Percentiles rank a stretch among this genome's conserved stretches.
Evolutionary conservation across 129 eudicot species (phyloP).

Genomic region (Centella asiatica): DNA sequence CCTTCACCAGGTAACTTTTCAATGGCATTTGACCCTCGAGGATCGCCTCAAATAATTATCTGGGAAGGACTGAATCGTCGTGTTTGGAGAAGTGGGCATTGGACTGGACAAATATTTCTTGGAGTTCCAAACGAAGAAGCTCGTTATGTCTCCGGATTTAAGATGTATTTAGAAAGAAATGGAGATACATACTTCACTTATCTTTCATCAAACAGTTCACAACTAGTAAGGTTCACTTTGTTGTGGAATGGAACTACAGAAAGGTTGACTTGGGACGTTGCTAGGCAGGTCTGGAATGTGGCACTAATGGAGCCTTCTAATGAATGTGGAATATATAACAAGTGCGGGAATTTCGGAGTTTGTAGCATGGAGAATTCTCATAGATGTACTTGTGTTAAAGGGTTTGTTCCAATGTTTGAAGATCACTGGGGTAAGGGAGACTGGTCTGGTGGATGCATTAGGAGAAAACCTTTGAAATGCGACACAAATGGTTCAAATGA

Average conservation of each 20-base stretch:
- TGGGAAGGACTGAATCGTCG: slow-evolving; percentile 31
- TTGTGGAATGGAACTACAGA: slow-evolving; percentile 38
- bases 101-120: slow-evolving; percentile 37
- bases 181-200: slow-evolving; percentile 33
- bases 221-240: slow-evolving; percentile 28
- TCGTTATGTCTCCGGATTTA: slow-evolving; percentile 28
- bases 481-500: slow-evolving; percentile 28
- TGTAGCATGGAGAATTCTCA: slow-evolving; percentile 23
- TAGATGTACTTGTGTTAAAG: slow-evolving; percentile 45
- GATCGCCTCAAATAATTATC: slow-evolving; percentile 57
- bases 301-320: slow-evolving; percentile 24
- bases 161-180: slow-evolving; percentile 11
- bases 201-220: slow-evolving; percentile 6
- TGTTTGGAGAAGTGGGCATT: slow-evolving; percentile 59
- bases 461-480: slow-evolving; percentile 39
- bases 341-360: slow-evolving; percentile 51
- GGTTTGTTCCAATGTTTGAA: slow-evolving; percentile 32
- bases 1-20: slow-evolving; percentile 60
- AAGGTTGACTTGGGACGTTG: slow-evolving; percentile 29
- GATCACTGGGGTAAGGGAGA: slow-evolving; percentile 31
- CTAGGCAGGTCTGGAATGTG: slow-evolving; percentile 23
- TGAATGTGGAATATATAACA: slow-evolving; percentile 45
- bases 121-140: slow-evolving; percentile 47
- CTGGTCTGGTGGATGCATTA: slow-evolving; percentile 55
- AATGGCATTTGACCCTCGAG: slow-evolving; percentile 53